Conservation (phyloP, 139 green algal genomes). For the Coccomyxa sp. region DNA sequence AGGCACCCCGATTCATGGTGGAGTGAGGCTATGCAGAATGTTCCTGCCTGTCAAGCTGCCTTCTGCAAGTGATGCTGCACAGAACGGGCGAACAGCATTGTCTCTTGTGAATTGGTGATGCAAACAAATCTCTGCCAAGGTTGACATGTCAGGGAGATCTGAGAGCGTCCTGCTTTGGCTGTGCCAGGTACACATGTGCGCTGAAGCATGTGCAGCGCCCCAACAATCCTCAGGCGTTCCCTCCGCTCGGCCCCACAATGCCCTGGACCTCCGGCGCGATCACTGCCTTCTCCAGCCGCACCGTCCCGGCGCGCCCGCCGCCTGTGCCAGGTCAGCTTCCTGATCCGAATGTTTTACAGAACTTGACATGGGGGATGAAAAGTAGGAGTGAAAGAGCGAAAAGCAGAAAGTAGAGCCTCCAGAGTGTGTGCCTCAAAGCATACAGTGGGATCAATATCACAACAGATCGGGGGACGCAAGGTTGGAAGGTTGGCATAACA, state of each 20-base stretch:
- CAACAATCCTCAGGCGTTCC: background rate
- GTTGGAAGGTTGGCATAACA: background rate
- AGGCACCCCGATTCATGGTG: too few relatives aligned
- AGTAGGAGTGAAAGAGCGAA: too few relatives aligned
- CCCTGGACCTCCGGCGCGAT: background rate
- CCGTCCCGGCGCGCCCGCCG: background rate
- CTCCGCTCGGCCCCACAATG: background rate
- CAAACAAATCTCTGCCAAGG: background rate
- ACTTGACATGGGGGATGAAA: background rate
- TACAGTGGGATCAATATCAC: background rate
- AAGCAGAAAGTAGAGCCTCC: too few relatives aligned
- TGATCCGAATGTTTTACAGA: background rate
- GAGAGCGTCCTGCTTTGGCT: too few relatives aligned
- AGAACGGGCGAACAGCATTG: background rate
- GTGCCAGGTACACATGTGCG: background rate
- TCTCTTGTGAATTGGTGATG: background rate
- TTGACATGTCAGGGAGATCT: too few relatives aligned
- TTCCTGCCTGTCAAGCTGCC: background rate
- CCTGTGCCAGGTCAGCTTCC: background rate
- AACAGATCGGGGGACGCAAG: background rate
- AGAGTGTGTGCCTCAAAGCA: too few relatives aligned
- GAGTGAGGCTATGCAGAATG: too few relatives aligned
- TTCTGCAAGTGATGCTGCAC: background rate
- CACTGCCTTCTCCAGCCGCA: background rate
- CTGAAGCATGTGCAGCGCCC: background rate